Base-by-base conservation (phyloP, 306 rosid genomes). In the Medicago ruthenica region DNA sequence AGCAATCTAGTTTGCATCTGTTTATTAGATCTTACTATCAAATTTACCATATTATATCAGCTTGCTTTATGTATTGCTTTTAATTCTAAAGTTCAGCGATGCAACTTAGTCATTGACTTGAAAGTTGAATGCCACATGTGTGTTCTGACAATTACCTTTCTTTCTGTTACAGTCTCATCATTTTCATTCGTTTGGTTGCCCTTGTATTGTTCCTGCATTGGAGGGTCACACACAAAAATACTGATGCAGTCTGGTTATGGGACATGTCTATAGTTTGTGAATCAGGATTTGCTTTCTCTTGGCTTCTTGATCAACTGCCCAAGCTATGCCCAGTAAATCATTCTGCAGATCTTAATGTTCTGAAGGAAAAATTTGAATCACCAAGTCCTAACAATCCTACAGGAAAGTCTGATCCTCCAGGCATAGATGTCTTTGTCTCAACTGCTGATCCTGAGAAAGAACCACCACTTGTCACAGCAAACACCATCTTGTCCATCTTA, bases 361-460 rank as follows among this genome's bases (percentile, higher is more conserved):
- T 94, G 84, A 94, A 75, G 83, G 98, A 94, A 67, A 94, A 94
- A 74, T 94, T 94, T 50, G 98, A n/a, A n/a, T n/a, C n/a, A n/a
- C n/a, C 92, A 3, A 84, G 78, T 42, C 91, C 87, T 48, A 80
- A 63, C 78, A 94, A 94, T 79, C 97, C 97, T 53, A 79, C 89
- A 1, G 98, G 98, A 71, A 94, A 94, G 76, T 94, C 98, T 71
- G 98, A 94, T 87, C 95, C 91, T 11, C 98, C 98, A 3, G 98
- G 97, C 67, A 74, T 94, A 68, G 98, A 94, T 85, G 40, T 94
- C 54, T 94, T 91, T 78, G 98, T 94, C 42, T 94, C 98, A 21
- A 94, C 97, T 37, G 98, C 98, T 40, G 98, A 94, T 83, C 97
- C 98, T 4, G 98, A 94, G 70, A 94, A 94, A 81, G 98, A 94